phyloP scores from a whole-genome alignment of 2,329 filamentous ascomycete genomes.

The Epichloe sp. region DNA sequence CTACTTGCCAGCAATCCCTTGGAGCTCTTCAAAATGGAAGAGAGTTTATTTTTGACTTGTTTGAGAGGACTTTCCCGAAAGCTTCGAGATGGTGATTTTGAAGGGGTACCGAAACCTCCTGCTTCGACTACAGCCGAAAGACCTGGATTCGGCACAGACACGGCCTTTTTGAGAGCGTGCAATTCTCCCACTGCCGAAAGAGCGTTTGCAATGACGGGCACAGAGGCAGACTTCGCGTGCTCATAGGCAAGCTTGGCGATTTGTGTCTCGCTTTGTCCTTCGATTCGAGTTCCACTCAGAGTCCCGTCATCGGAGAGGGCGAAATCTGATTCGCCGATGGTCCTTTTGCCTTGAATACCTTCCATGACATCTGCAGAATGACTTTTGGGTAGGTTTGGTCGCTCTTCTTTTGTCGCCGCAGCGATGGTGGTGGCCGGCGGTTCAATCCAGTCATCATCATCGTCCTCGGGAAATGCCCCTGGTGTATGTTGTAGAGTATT shows the following conservation, averaged over 20 bases:
- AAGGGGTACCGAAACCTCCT: conserved; percentile 31
- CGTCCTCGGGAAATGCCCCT: conserved; percentile 46
- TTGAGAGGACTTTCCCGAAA: conserved; percentile 69
- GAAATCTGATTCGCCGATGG: conserved; percentile 30
- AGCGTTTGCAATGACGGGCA: conserved; percentile 35
- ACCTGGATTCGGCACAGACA: conserved; percentile 45
- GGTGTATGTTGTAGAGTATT: conserved; percentile 32
- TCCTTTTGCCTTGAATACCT: conserved; percentile 34
- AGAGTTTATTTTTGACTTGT: conserved; percentile 84
- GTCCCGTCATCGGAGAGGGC: conserved; percentile 3
- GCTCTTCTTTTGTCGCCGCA: conserved; percentile 18
- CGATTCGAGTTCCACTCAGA: background rate
- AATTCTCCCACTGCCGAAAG: conserved; percentile 10
- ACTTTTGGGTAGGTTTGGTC: conserved; percentile 45
- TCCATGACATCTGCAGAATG: conserved; percentile 50
- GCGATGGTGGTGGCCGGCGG: conserved; percentile 27
- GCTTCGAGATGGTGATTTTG: conserved; percentile 42
- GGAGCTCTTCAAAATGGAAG: conserved; percentile 79
- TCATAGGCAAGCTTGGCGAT: conserved; percentile 5
- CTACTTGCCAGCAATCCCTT: conserved; percentile 76
- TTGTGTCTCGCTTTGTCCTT: background rate
- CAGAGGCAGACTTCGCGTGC: conserved; percentile 29
- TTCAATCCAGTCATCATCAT: conserved; percentile 52
- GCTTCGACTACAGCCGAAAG: conserved; percentile 34
- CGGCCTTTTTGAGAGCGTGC: conserved; percentile 40